Base-by-base conservation (phyloP, 2,329 filamentous ascomycete genomes). In the Calycina marina region DNA sequence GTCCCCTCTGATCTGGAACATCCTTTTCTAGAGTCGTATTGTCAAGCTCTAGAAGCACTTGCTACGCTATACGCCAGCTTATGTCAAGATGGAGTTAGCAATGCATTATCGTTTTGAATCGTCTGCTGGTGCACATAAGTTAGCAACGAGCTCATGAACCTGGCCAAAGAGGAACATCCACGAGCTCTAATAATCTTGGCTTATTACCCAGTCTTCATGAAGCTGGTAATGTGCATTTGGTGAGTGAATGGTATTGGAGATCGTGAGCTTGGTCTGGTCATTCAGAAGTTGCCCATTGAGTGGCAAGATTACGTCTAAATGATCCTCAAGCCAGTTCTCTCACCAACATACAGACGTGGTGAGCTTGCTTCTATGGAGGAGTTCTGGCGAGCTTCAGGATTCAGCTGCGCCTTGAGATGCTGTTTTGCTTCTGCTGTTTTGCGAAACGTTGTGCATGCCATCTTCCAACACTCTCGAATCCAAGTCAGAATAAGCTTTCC, bases 51-150 rank as follows among this genome's bases (percentile, higher is more conserved):
- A 2, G 46, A 51, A 35, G 35, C 35, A 22, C 15, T 51, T 5
- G 46, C 45, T 3, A 32, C 39, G 2, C 37, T 51, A 4, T 51
- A 49, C 35, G 48, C 42, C n/a, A 40, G 40, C 25, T 36, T 51
- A 4, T 34, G 36, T 16, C 39, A 46, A 29, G 44, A 46, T 30
- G 48, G 47, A 12, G 30, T 43, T 11, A 25, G 32, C 1, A 22
- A 31, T 12, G 39, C 33, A 4, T 33, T 50, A 4, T 45, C 28
- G 5, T 37, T 50, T 17, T 35, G 49, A 25, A 36, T 49, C 3
- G 30, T 50, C 6, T 39, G 43, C 2, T 50, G 44, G 42, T 42
- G 40, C 8, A 45, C 45, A 4, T 43, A 37, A n/a, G 14, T 36
- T 3, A 25, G 35, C 2, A 12, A 15, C 13, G 29, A 24, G 11